phyloP scores from a whole-genome alignment of 78 protist species.

The Diacronema lutheri region DNA sequence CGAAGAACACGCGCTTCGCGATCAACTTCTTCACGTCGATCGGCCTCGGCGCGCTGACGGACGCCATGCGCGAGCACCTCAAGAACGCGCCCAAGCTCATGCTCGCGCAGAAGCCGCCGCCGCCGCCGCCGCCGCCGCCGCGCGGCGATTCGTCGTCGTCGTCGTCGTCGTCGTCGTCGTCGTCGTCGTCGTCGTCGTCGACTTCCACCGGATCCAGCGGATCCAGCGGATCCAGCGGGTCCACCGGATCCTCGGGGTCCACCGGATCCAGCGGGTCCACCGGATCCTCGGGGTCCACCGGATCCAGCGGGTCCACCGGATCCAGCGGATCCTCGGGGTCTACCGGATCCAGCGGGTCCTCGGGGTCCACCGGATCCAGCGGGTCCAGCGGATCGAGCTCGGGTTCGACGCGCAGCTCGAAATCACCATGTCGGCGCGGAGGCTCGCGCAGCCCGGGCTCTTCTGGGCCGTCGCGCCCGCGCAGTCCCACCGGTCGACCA shows the following conservation, averaged over 20 bases:
- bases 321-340: too few relatives aligned
- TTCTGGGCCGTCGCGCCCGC: too few relatives aligned
- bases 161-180: slow-evolving; percentile 2
- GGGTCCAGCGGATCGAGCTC: too few relatives aligned
- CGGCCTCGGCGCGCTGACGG: slow-evolving; percentile 45
- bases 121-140: neutral
- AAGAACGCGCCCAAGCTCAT: slow-evolving; percentile 69
- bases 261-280: neutral
- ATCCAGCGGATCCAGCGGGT: neutral
- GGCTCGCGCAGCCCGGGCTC: too few relatives aligned
- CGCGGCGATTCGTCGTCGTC: neutral
- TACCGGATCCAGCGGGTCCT: too few relatives aligned
- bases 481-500: too few relatives aligned
- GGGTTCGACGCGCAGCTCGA: too few relatives aligned
- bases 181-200: slow-evolving; percentile 8
- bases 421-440: too few relatives aligned
- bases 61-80: slow-evolving; percentile 72
- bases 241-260: neutral
- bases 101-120: slow-evolving; percentile 24
- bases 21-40: slow-evolving; percentile 95
- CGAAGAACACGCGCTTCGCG: slow-evolving; percentile 86
- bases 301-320: neutral
- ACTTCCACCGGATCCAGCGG: neutral
- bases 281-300: neutral
- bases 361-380: too few relatives aligned